Conservation (phyloP, 164 flowering plant genomes). For the Tetracentron sinense region DNA sequence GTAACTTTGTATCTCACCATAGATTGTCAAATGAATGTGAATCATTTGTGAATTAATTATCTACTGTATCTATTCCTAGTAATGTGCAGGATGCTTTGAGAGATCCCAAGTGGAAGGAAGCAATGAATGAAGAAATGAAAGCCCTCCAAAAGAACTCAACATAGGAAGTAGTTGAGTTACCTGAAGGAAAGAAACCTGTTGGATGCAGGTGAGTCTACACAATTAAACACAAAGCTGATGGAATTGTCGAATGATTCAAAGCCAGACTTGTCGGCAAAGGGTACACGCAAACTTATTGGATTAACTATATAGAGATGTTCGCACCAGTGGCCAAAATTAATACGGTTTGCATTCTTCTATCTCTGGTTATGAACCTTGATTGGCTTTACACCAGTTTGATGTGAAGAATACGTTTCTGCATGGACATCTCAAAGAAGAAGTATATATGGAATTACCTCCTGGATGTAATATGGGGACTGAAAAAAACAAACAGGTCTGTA, state of each 20-base stretch:
- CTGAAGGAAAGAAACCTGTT: conserved; percentile 2
- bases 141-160: conserved; percentile 8
- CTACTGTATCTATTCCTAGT: conserved; percentile 12
- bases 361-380: not conserved
- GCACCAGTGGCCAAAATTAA: not conserved
- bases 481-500: not conserved
- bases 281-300: not conserved
- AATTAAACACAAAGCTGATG: conserved; percentile 4
- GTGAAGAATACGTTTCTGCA: not conserved
- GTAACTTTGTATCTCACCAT: too few relatives aligned
- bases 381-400: not conserved
- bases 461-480: not conserved
- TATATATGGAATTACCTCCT: not conserved
- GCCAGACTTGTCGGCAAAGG: conserved; percentile 13
- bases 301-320: conserved; percentile 2
- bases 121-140: conserved; percentile 10
- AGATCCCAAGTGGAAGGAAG: conserved; percentile 7
- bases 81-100: conserved; percentile 11
- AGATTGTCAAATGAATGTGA: too few relatives aligned
- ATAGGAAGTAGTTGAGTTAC: conserved; percentile 5
- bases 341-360: not conserved
- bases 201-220: conserved; percentile 6
- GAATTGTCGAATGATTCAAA: conserved; percentile 7
- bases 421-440: not conserved
- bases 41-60: conserved; percentile 9